A percentile compares a stretch with the other conserved stretches of the same genome.
phyloP scores from a whole-genome alignment of 2,329 filamentous ascomycete species.

The Phaeomoniella chlamydospora region DNA sequence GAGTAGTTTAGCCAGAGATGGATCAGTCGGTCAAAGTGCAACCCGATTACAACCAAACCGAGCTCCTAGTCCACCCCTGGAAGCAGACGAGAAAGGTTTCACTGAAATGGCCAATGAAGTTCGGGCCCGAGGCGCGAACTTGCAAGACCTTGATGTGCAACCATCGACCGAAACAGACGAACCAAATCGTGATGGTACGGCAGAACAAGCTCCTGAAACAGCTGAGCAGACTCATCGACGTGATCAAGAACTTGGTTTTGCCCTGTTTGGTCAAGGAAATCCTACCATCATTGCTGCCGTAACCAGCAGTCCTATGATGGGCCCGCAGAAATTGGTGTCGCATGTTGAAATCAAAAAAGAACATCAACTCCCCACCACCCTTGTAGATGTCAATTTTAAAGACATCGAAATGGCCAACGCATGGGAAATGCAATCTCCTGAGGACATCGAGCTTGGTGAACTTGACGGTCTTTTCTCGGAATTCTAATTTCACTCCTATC shows the following conservation, averaged over 20 bases:
- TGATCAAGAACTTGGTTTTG: constrained; percentile 15
- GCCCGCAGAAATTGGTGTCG: constrained; percentile 16
- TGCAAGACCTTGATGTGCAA: constrained; percentile 21
- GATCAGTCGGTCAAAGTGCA: constrained; percentile 16
- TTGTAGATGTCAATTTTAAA: constrained; percentile 19
- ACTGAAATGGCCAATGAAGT: constrained; percentile 86
- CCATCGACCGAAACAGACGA: constrained; percentile 19
- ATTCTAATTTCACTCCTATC: constrained; percentile 48
- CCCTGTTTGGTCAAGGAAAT: constrained; percentile 31
- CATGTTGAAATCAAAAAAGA: constrained; percentile 1
- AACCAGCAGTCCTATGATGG: constrained; percentile 21
- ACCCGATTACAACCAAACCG: constrained; percentile 44
- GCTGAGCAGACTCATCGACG: constrained; percentile 29
- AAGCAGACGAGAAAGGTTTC: constrained; percentile 93
- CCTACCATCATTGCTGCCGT: constrained; percentile 33
- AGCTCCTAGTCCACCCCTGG: constrained; percentile 73
- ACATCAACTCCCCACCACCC: constrained; percentile 3
- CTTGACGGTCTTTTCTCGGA: constrained; percentile 74
- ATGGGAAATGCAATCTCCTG: constrained; percentile 56
- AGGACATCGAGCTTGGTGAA: constrained; percentile 85
- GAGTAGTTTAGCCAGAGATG: constrained; percentile 17
- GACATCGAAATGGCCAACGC: constrained; percentile 25
- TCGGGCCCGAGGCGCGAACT: constrained; percentile 39
- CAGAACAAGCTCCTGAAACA: constrained; percentile 10
- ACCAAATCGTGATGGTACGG: constrained; percentile 2